phyloP scores from a whole-genome alignment of 192 early-diverging fungal species.

The Backusella mclennaniae region DNA sequence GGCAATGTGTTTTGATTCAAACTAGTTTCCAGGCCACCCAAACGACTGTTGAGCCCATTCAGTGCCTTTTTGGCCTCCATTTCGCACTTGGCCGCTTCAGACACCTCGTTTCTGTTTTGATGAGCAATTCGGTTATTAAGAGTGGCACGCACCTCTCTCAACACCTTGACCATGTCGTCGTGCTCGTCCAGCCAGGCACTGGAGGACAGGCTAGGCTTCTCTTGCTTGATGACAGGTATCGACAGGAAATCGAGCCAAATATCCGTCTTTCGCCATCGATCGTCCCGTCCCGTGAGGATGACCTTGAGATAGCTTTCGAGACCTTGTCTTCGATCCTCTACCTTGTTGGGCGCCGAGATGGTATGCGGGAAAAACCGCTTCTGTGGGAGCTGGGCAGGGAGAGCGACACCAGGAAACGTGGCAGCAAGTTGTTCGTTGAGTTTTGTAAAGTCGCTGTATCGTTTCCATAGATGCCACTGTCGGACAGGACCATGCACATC shows the following conservation, averaged over 20 bases:
- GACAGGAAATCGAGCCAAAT: conserved; percentile 77
- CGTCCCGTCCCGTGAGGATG: conserved; percentile 69
- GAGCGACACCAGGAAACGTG: conserved; percentile 60
- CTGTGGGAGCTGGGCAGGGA: conserved; percentile 66
- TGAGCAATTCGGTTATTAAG: conserved; percentile 69
- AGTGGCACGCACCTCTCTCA: conserved; percentile 69
- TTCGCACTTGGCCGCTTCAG: conserved; percentile 70
- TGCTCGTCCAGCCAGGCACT: conserved; percentile 82
- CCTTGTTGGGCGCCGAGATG: conserved; percentile 51
- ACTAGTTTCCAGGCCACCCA: conserved; percentile 52
- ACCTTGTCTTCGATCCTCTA: conserved; percentile 74
- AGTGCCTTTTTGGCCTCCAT: conserved; percentile 75
- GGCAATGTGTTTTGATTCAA: conserved; percentile 42
- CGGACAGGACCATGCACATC: conserved; percentile 73
- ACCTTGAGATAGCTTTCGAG: conserved; percentile 78
- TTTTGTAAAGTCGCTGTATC: conserved; percentile 78
- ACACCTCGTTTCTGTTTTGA: conserved; percentile 68
- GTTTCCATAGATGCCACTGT: conserved; percentile 84
- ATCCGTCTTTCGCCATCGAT: conserved; percentile 71
- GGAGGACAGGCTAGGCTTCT: conserved; percentile 50
- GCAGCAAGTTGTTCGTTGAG: conserved; percentile 61
- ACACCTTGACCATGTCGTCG: conserved; percentile 53
- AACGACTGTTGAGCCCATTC: conserved; percentile 39
- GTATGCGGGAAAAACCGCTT: conserved; percentile 70
- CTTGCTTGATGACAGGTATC: conserved; percentile 48